Conservation (phyloP, 129 eudicot genomes). For the Gnaphalium uliginosum region DNA sequence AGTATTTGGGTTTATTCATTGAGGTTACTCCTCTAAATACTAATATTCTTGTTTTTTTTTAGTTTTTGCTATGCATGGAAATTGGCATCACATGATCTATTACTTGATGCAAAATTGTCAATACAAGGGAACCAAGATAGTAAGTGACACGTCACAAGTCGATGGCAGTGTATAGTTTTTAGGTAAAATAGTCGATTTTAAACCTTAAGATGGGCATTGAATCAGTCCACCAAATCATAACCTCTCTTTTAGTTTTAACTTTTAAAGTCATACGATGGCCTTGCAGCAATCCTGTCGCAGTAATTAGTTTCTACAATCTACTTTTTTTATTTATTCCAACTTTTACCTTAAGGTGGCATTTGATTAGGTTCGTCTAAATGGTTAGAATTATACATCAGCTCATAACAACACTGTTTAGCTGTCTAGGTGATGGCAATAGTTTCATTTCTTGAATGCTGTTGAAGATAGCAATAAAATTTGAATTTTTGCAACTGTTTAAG, state of each 20-base stretch:
- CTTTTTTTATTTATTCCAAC: neutral
- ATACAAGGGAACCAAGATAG: no score
- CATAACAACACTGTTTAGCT: neutral
- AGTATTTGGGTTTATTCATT: no score
- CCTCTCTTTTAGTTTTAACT: neutral
- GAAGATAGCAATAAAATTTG: neutral
- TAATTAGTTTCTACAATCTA: neutral
- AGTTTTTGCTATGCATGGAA: no score
- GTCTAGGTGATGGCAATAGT: neutral
- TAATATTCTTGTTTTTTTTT: no score
- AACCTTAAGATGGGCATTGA: no score
- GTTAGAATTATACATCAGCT: neutral
- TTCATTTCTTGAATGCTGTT: neutral
- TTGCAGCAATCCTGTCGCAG: neutral
- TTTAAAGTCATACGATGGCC: neutral
- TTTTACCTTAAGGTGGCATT: neutral
- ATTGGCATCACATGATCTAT: no score
- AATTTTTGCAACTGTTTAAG: neutral
- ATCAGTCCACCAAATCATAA: no score
- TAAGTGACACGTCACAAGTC: no score
- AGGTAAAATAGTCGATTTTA: no score
- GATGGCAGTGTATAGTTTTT: no score
- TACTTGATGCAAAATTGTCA: no score
- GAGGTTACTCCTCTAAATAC: no score
- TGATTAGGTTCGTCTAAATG: neutral